Base-by-base conservation (phyloP, 2,329 filamentous ascomycete species). In the Apiospora koreana region DNA sequence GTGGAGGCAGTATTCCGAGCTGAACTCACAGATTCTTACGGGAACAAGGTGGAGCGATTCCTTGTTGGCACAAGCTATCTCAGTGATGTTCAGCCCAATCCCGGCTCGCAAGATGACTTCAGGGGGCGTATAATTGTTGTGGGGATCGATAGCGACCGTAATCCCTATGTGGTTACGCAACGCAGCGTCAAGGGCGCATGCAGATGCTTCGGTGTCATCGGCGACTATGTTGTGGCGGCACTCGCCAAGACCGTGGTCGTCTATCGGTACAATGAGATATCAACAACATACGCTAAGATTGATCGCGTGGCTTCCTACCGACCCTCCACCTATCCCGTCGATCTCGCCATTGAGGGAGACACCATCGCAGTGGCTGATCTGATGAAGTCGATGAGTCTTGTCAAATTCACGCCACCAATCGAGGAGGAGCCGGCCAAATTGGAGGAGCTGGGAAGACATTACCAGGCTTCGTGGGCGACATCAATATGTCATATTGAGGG, bases 31-130 rank as follows among this genome's bases (percentile, higher is more conserved):
- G 91, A 84, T 74, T 82, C 82, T 3, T 83, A 83, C 54, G 90
- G 89, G 12, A 83, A 86, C 38, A 78, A 81, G 6, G 87, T 87
- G 0, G 95, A 98, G 79, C 87, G 94, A 54, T 98, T 98, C 77
- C 84, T 98, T n/a, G 89, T 98, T 8, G 96, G 96, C 8, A 98
- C 96, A 0, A 93, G 93, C 69, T 95, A 92, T 76, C 79, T 95
- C 58, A 85, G 86, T 9, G 90, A 93, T 64, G 88, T 89, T 10
- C 84, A 87, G 12, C 82, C 82, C 2, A 81, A 67, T 4, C 71
- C 73, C 43, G 71, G 69, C n/a, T 66, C 71, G 85, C 23, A 83
- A 81, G 25, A 86, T 14, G 83, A 86, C 18, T 85, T 86, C n/a
- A 86, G 89, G 46, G 96, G 96, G 0, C 90, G 95, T 16, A 93